These are phyloP conservation scores for Leccinum angustisporum DNA, from an alignment of 1,284 basidiomycete genomes.

Conservation along the genomic window DNA sequence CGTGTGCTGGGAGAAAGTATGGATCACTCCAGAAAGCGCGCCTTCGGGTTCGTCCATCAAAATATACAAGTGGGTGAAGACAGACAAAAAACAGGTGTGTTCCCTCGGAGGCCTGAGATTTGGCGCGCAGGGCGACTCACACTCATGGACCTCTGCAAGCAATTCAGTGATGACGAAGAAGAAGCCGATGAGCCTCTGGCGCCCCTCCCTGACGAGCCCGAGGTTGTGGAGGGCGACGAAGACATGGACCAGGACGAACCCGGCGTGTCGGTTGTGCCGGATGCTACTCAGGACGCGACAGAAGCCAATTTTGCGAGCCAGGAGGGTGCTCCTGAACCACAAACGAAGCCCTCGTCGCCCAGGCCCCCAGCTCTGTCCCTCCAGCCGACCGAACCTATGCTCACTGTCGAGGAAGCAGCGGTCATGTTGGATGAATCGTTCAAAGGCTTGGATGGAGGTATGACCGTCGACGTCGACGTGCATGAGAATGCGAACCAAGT, in stretches of 20 bases:
- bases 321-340: conserved; percentile 42
- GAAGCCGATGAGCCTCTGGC: conserved; percentile 73
- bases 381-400: conserved; percentile 33
- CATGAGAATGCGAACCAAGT: conserved; percentile 31
- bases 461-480: conserved; percentile 37
- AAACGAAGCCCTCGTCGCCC: conserved; percentile 62
- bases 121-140: conserved; percentile 7
- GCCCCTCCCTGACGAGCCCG: conserved; percentile 71
- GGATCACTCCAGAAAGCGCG: conserved; percentile 55
- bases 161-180: conserved; percentile 80
- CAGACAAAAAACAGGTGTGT: conserved; percentile 68
- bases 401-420: conserved; percentile 34
- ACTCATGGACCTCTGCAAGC: conserved; percentile 40
- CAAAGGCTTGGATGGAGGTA: conserved; percentile 44
- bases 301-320: conserved; percentile 35
- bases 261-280: conserved; percentile 48
- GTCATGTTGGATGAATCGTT: conserved; percentile 48
- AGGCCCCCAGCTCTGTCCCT: conserved; percentile 50
- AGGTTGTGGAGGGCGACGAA: conserved; percentile 59
- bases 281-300: conserved; percentile 32
- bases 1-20: conserved; percentile 73
- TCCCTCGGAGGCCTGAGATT: background rate
- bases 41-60: conserved; percentile 58
- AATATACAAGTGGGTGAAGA: conserved; percentile 72
- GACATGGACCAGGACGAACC: conserved; percentile 67